Evolutionary conservation across 768 basidiomycete genomes (phyloP).

Genomic region (Pulveroboletus sp.): DNA sequence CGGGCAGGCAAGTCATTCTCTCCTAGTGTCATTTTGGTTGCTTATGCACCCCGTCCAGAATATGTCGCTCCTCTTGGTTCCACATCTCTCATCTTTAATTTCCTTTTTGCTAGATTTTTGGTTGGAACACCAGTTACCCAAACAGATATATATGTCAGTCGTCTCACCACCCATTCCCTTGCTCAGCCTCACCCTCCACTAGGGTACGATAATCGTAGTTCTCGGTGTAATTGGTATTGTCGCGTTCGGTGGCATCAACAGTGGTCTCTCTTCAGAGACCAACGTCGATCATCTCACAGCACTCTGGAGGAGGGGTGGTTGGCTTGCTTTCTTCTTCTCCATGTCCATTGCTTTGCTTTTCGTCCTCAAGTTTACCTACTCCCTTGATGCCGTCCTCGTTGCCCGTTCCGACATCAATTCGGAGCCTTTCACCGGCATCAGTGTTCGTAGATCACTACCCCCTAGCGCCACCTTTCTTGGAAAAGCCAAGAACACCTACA

Average conservation of each 20-base stretch:
- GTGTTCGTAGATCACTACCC: slow-evolving; percentile 22
- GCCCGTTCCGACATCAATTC: slow-evolving; percentile 69
- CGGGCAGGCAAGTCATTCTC: slow-evolving; percentile 58
- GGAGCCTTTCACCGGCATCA: slow-evolving; percentile 47
- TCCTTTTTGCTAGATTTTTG: slow-evolving; percentile 87
- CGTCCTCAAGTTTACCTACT: slow-evolving; percentile 64
- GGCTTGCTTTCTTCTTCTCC: slow-evolving; percentile 88
- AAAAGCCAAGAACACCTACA: slow-evolving; percentile 41
- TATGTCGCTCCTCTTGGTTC: slow-evolving; percentile 96
- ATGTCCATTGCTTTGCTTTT: slow-evolving; percentile 68
- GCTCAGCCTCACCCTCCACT: slow-evolving; percentile 1
- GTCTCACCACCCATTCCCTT: neutral
- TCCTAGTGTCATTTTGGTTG: neutral
- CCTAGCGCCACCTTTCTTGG: slow-evolving; percentile 28
- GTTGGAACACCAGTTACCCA: slow-evolving; percentile 83
- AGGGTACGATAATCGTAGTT: slow-evolving; percentile 84
- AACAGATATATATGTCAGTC: slow-evolving; percentile 75
- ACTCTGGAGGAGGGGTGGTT: slow-evolving; percentile 83
- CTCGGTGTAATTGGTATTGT: slow-evolving; percentile 86
- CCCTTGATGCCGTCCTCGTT: slow-evolving; percentile 71
- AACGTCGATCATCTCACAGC: slow-evolving; percentile 72
- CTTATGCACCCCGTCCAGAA: slow-evolving; percentile 45
- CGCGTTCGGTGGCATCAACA: slow-evolving; percentile 81
- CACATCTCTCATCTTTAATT: slow-evolving; percentile 93
- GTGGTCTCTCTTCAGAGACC: slow-evolving; percentile 72